A percentile compares a stretch with the other conserved stretches of the same genome.
Evolutionary conservation across 2,329 filamentous ascomycete species (phyloP).

Genomic region (Plectosphaerella sp.): DNA sequence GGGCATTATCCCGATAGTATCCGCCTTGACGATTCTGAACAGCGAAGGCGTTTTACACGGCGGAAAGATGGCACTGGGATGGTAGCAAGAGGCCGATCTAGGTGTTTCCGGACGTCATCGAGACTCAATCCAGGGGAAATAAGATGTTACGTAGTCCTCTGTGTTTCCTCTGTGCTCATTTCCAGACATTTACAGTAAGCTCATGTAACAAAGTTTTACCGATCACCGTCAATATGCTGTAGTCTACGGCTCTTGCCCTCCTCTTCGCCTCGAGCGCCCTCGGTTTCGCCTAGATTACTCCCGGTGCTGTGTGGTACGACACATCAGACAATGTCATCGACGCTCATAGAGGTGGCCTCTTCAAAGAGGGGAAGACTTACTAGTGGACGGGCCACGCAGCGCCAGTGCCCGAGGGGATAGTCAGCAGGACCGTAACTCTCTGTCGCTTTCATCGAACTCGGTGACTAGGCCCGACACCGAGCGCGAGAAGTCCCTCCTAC

Average conservation of each 20-base stretch:
- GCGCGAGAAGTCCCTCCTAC: constrained; percentile 26
- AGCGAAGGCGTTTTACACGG: too few relatives aligned
- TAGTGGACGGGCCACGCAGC: constrained; percentile 31
- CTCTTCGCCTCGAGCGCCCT: neutral
- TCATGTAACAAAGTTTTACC: too few relatives aligned
- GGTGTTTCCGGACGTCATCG: too few relatives aligned
- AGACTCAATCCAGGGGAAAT: too few relatives aligned
- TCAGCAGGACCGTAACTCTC: constrained; percentile 31
- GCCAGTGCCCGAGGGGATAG: constrained; percentile 18
- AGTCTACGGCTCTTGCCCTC: neutral
- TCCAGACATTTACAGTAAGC: too few relatives aligned
- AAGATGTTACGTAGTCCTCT: too few relatives aligned
- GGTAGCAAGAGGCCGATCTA: too few relatives aligned
- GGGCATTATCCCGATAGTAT: too few relatives aligned
- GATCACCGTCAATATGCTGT: neutral
- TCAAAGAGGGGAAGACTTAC: constrained; percentile 29
- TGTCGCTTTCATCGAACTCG: constrained; percentile 26
- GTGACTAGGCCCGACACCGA: constrained; percentile 25
- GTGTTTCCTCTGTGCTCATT: too few relatives aligned
- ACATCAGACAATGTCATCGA: constrained; percentile 32
- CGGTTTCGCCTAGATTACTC: constrained; percentile 31
- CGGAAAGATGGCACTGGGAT: too few relatives aligned
- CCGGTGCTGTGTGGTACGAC: constrained; percentile 32
- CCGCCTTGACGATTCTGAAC: too few relatives aligned
- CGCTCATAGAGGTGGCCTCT: constrained; percentile 32